Base-by-base conservation (phyloP, 164 flowering plant species). In the Echeveria elegans region DNA sequence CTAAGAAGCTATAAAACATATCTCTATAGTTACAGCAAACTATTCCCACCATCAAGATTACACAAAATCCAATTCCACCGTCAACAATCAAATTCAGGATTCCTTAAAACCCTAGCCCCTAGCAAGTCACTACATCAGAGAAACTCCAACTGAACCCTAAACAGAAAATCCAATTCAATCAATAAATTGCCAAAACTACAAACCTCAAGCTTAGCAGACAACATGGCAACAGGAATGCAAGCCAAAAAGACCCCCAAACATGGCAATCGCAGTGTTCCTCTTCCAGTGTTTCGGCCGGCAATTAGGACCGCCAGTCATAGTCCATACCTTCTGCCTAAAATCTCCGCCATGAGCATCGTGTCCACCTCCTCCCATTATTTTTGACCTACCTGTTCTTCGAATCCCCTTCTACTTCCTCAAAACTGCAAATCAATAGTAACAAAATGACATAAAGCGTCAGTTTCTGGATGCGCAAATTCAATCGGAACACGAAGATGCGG, bases 181-280 rank as follows among this genome's bases (percentile, higher is more conserved):
- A 14, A 43, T 12, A 43, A 43, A 43, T 11, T 43, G 47, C 14
- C 37, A 31, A 48, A 47, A 47, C 47, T 18, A 7, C 15, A 21
- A 29, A 92, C 98, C 98, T 92, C 98, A 40, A 92, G 98, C 77
- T 92, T 80, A 16, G 96, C 96, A 1, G 98, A 92, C 68, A 78
- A 82, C 87, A 85, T 86, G 78, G 95, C 95, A 70, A 92, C 82
- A 56, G 98, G 98, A 65, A 92, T 88, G 74, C 98, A 90, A 70
- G 86, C 63, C 60, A 92, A 89, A 72, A 90, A 73, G 72, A 87
- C 64, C 30, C 30, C 96, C 96, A 66, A 67, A 71, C 92, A 92
- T 85, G 76, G 98, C 98, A 63, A 92, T 75, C 50, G 96, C 98
- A 5, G 96, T 88, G 80, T 92, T 92, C 47, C 98, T 86, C 69